Conservation (phyloP, 306 rosid species). For the Pyrus betulifolia region DNA sequence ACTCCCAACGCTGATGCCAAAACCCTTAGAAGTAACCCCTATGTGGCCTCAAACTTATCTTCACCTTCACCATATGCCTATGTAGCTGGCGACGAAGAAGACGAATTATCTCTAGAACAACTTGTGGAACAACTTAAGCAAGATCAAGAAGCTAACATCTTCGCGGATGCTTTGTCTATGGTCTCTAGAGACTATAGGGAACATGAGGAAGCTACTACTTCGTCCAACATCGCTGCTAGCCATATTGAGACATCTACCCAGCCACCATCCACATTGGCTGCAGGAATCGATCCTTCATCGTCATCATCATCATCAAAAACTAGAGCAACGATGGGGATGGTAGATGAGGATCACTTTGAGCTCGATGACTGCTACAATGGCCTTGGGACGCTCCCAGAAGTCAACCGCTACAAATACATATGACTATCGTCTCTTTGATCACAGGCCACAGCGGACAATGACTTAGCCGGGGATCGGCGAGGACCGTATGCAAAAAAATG, state of each 20-base stretch:
- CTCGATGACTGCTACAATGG: background rate
- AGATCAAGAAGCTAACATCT: constrained; percentile 12
- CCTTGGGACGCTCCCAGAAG: constrained; percentile 21
- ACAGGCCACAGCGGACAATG: background rate
- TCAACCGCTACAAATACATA: background rate
- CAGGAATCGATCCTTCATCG: background rate
- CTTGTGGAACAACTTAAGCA: constrained; percentile 13
- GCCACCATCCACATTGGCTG: background rate
- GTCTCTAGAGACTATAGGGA: background rate
- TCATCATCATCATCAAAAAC: background rate
- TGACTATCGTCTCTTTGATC: background rate
- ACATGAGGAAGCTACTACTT: background rate
- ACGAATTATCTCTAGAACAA: background rate
- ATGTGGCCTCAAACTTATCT: background rate
- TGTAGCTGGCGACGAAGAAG: background rate
- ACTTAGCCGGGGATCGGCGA: background rate
- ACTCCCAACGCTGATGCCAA: background rate
- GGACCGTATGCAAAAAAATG: background rate
- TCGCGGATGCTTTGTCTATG: background rate
- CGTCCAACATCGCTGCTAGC: background rate
- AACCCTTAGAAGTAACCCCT: background rate
- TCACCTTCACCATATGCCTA: background rate
- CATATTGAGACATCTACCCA: background rate
- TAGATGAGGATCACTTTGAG: background rate
- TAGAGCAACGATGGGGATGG: background rate